A percentile compares a stretch with the other conserved stretches of the same genome.
These are phyloP conservation scores for Sphenostylis stenocarpa DNA, from an alignment of 306 rosid genomes.

Conservation along the genomic window DNA sequence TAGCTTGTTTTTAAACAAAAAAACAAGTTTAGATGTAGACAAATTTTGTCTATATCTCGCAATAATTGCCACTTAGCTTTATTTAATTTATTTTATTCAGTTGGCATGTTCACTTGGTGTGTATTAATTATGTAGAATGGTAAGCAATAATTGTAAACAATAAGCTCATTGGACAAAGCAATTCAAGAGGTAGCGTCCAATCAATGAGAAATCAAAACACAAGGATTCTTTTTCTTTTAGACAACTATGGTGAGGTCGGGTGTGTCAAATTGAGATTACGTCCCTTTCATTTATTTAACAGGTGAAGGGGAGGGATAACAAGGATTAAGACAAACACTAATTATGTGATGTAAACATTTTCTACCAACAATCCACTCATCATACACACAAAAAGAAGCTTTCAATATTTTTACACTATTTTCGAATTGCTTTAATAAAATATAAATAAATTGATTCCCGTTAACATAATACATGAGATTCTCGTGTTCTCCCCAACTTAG, in stretches of 20 bases:
- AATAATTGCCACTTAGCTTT: neutral
- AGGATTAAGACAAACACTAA: neutral
- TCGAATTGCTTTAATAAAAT: neutral
- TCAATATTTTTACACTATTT: neutral
- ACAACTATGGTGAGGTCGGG: neutral
- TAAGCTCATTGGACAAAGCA: slow-evolving; percentile 3
- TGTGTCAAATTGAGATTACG: neutral
- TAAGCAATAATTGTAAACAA: neutral
- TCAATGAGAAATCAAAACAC: neutral
- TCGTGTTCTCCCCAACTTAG: too few relatives aligned
- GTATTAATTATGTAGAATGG: neutral
- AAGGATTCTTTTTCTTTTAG: slow-evolving; percentile 13
- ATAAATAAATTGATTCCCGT: neutral
- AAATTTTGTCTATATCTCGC: neutral
- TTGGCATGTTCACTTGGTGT: neutral
- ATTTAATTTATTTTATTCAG: neutral
- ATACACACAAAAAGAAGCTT: neutral
- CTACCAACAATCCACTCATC: slow-evolving; percentile 21
- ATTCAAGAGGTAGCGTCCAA: neutral
- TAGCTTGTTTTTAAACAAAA: neutral
- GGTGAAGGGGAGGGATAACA: neutral
- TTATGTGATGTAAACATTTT: neutral
- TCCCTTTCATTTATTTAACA: slow-evolving; percentile 1
- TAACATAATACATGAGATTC: too few relatives aligned
- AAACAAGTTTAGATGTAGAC: neutral